A percentile compares a stretch with the other conserved stretches of the same genome.
phyloP scores from a whole-genome alignment of 805 yeast genomes.

The Kodamaea hsintzibuensis region DNA sequence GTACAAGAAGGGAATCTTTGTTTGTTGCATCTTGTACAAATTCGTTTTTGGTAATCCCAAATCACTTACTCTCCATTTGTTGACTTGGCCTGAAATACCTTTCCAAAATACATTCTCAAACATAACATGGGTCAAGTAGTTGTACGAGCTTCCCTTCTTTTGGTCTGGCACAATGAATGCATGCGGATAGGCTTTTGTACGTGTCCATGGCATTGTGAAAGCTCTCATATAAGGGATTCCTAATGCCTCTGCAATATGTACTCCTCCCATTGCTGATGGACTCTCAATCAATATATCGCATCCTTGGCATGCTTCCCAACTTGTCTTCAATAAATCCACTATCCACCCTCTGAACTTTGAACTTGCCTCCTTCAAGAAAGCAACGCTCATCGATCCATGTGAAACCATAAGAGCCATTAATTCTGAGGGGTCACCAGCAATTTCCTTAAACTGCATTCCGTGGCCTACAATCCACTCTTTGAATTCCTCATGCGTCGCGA shows the following conservation, averaged over 20 bases:
- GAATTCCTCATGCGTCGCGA: conserved; percentile 86
- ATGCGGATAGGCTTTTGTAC: conserved; percentile 94
- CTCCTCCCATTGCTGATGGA: conserved; percentile 96
- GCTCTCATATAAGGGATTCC: conserved; percentile 91
- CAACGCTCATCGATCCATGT: conserved; percentile 83
- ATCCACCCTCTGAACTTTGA: conserved; percentile 82
- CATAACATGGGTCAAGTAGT: conserved; percentile 87
- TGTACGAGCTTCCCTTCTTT: conserved; percentile 89
- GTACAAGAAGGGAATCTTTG: conserved; percentile 83
- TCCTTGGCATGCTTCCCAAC: conserved; percentile 87
- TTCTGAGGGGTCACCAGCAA: conserved; percentile 93
- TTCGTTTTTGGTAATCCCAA: conserved; percentile 69
- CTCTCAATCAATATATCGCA: conserved; percentile 87
- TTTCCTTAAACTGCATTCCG: conserved; percentile 65
- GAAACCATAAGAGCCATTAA: conserved; percentile 90
- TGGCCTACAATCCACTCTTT: conserved; percentile 67
- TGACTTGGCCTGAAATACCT: conserved; percentile 84
- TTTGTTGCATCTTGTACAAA: conserved; percentile 69
- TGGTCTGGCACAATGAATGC: conserved; percentile 95
- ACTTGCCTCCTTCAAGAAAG: conserved; percentile 81
- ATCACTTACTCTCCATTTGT: conserved; percentile 77
- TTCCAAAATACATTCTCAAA: conserved; percentile 94
- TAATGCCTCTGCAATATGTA: conserved; percentile 91
- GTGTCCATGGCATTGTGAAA: conserved; percentile 98
- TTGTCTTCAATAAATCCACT: conserved; percentile 60